Base-by-base conservation (phyloP, 2,329 filamentous ascomycete species). In the Alternaria arbusti region DNA sequence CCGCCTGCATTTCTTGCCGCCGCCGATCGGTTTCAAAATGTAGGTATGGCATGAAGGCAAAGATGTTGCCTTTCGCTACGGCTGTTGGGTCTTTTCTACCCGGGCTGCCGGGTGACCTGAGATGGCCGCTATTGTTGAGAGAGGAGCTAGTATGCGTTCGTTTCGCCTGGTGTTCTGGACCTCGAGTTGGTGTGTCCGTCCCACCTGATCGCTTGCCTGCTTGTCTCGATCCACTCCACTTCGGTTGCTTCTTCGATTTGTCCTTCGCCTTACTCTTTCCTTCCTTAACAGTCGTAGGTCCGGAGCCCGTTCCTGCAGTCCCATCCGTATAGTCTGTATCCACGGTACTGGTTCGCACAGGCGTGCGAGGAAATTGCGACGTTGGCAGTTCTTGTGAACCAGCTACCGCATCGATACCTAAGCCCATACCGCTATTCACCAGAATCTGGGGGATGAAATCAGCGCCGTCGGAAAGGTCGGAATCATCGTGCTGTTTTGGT, bases 11-110 rank as follows among this genome's bases (percentile, higher is more conserved):
- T 67, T 84, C 83, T 55, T 81, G 79, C 10, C 87, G 81, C 15
- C 83, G 79, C 51, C 84, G 80, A 50, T 88, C 83, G 0, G 87
- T 88, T 70, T 90, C 88, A 54, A 89, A 90, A 71, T 90, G 88
- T 4, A 90, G 78, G 69, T 89, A 90, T 0, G 88, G 88, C 87
- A 90, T 89, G 78, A 88, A 85, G 63, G 84, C 66, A 74, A 79
- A 76, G 61, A 84, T 68, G 70, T 82, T 78, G 54, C 74, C 66
- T 64, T 78, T 73, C 26, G 76, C 63, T 54, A 73, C 60, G 59
- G 78, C 23, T 59, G 71, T 73, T 4, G 74, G 76, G 40, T 78
- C 76, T 57, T 74, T 76, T 6, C 76, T 67, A n/a, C 78, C 77
- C 8, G 75, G 74, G 2, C 78, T 74, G n/a, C 80, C 79, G 6